Evolutionary conservation across 2,329 filamentous ascomycete genomes (phyloP).

Genomic region (Alternaria tenuissima): DNA sequence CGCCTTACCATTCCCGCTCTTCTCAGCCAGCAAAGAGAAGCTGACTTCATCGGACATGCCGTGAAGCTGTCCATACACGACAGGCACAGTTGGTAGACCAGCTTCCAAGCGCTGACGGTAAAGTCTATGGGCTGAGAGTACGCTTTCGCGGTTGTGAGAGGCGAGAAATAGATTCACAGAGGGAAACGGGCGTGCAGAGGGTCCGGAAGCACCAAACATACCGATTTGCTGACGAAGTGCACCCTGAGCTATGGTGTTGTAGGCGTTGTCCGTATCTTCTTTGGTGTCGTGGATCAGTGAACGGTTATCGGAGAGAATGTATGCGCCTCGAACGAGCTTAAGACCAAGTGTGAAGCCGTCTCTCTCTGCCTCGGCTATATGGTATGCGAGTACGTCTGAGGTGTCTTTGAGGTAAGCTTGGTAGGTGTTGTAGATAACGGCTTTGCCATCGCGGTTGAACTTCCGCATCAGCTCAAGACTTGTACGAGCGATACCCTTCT

Average conservation of each 20-base stretch:
- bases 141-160: conserved; percentile 80
- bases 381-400: conserved; percentile 51
- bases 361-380: conserved; percentile 57
- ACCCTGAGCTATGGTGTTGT: conserved; percentile 72
- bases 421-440: conserved; percentile 74
- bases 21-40: conserved; percentile 51
- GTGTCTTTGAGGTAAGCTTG: conserved; percentile 65
- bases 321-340: conserved; percentile 67
- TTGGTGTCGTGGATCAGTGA: conserved; percentile 63
- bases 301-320: conserved; percentile 61
- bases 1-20: conserved; percentile 38
- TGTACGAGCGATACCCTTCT: conserved; percentile 61
- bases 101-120: conserved; percentile 50
- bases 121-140: conserved; percentile 62
- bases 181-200: conserved; percentile 42
- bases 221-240: conserved; percentile 40
- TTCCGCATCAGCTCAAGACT: conserved; percentile 61
- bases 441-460: conserved; percentile 58
- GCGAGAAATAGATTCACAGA: conserved; percentile 73
- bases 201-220: conserved; percentile 24
- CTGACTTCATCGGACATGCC: conserved; percentile 97
- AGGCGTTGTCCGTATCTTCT: conserved; percentile 66
- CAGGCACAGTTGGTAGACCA: conserved; percentile 57
- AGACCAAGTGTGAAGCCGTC: conserved; percentile 63
- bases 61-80: conserved; percentile 82